Base-by-base conservation (phyloP, 2,329 filamentous ascomycete species). In the Delphinella strobiligena region DNA sequence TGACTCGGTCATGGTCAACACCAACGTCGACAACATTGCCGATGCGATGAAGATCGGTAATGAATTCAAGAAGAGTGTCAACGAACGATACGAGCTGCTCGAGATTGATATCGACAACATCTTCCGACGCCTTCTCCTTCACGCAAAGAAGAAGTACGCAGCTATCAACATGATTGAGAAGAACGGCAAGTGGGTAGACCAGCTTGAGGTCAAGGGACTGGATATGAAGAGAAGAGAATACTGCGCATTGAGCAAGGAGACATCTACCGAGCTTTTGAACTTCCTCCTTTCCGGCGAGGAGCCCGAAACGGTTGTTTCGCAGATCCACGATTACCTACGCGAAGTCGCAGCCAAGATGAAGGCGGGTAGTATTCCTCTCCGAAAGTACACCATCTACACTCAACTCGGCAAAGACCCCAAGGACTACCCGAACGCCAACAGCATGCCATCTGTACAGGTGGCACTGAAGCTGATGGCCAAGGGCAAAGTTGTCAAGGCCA, bases 1-100 rank as follows among this genome's bases (percentile, higher is more conserved):
- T 10, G 91, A 98, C 62, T 98, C 91, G 7, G 91, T 98, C 63
- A 98, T 98, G 91, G 96, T 98, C 68, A 98, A 98, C 56, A 93
- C 91, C 47, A 96, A 96, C 55, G 87, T 91, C 40, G 85, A 95
- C 61, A 93, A 83, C 49, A 82, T 96, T 19, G 78, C 83, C 22
- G 87, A 93, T 53, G 91, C 91, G 2, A 67, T 95, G 51, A 88
- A 83, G 55, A 82, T 98, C 37, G 93, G 91, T 42, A 80, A 86
- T 33, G 86, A 96, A 47, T 96, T 98, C 71, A 96, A 95, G 65
- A 81, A 78, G 52, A 77, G 85, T 17, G 91, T 98, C 63, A 98
- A 98, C 56, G 85, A 94, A 51, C 79, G 82, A 46, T 98, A 98
- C 61, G 82, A 73, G 53, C 73, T 95, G 37, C 72, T 98, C 11